A percentile compares a stretch with the other conserved stretches of the same genome.
Conservation (phyloP, 2,329 filamentous ascomycete species). For the Xylaria arbuscula region DNA sequence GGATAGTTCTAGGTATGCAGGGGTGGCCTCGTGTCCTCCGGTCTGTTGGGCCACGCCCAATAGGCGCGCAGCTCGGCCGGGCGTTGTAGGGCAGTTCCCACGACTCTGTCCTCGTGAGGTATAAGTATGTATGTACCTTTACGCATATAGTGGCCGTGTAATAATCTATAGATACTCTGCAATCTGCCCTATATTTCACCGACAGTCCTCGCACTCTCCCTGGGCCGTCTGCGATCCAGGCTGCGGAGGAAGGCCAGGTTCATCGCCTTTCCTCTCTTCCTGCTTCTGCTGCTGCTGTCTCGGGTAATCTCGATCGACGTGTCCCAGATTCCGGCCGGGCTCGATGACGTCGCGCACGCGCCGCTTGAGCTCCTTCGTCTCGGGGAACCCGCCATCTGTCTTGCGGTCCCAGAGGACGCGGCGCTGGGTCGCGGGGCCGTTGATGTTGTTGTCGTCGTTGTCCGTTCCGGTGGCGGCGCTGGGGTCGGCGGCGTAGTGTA, state of each 20-base stretch:
- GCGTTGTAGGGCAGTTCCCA: background rate
- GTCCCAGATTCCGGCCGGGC: constrained; percentile 80
- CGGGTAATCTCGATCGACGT: constrained; percentile 72
- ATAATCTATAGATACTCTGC: background rate
- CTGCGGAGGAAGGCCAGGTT: constrained; percentile 16
- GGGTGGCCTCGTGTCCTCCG: background rate
- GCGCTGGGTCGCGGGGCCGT: constrained; percentile 53
- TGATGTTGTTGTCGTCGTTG: constrained; percentile 37
- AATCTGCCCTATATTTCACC: constrained; percentile 39
- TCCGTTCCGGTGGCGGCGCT: constrained; percentile 30
- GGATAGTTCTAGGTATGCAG: background rate
- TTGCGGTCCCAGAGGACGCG: constrained; percentile 89
- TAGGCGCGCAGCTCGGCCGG: background rate
- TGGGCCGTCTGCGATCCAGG: constrained; percentile 10
- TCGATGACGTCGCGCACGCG: constrained; percentile 84
- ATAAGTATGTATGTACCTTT: background rate
- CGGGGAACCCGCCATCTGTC: constrained; percentile 87
- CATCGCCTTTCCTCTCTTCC: constrained; percentile 16
- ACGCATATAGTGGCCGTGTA: background rate
- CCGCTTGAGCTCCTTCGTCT: constrained; percentile 91
- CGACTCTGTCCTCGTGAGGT: background rate
- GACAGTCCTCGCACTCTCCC: constrained; percentile 53
- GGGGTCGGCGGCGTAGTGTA: constrained; percentile 58
- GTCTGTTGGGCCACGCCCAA: background rate
- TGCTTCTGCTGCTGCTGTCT: constrained; percentile 20